Conservation (phyloP, 352 stramenopile species). For the Phytopythium litorale region DNA sequence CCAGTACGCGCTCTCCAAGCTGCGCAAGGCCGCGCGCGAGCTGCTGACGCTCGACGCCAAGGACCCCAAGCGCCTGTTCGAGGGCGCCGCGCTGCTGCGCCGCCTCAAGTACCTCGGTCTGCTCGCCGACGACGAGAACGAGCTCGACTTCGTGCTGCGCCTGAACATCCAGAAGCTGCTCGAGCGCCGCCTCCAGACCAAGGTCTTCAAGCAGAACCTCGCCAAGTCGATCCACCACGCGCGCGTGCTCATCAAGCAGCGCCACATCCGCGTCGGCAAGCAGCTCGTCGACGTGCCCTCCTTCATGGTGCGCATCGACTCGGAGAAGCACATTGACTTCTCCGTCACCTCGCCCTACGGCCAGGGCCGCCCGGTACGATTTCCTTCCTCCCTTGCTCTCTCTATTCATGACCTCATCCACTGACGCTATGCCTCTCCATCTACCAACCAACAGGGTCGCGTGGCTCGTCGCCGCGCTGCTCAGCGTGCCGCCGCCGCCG, state of each 20-base stretch:
- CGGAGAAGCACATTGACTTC: conserved; percentile 99
- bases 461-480: conserved; percentile 94
- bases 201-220: conserved; percentile 99
- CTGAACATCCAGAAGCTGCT: conserved; percentile 99
- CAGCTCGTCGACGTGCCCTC: conserved; percentile 98
- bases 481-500: conserved; percentile 88
- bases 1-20: conserved; percentile 98
- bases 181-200: conserved; percentile 98
- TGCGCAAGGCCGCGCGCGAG: conserved; percentile 97
- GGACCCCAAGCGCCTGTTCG: conserved; percentile 99
- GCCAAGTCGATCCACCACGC: conserved; percentile 99
- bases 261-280: conserved; percentile 99
- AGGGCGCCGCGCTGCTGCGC: conserved; percentile 96
- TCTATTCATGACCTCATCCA: background rate
- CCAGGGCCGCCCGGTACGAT: conserved; percentile 88
- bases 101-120: conserved; percentile 97
- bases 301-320: conserved; percentile 98
- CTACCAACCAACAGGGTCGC: conserved; percentile 68
- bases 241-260: conserved; percentile 98
- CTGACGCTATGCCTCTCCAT: background rate
- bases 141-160: conserved; percentile 98
- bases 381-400: background rate
- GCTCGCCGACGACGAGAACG: conserved; percentile 96
- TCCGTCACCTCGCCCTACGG: conserved; percentile 97
- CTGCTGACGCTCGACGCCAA: conserved; percentile 97